A percentile compares a stretch with the other conserved stretches of the same genome.
Conservation (phyloP, 2,329 filamentous ascomycete genomes). For the Ceratocystis variospora region DNA sequence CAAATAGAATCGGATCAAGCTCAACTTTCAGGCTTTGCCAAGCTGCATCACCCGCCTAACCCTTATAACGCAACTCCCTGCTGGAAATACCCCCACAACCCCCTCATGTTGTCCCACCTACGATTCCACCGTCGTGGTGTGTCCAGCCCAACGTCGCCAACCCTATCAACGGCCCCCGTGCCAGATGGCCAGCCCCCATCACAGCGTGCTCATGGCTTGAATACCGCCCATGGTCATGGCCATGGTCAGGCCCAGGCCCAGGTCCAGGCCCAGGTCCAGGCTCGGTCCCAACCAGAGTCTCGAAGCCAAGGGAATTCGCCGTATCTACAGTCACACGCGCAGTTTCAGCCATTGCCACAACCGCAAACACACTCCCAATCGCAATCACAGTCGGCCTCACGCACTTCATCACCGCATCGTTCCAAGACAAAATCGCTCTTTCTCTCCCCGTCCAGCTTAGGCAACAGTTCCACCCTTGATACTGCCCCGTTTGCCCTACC, state of each 20-base stretch:
- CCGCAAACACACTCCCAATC: not conserved
- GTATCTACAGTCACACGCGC: conserved; percentile 11
- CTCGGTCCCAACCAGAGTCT: not conserved
- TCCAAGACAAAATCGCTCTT: conserved; percentile 18
- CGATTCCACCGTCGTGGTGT: conserved; percentile 45
- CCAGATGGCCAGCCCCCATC: conserved; percentile 10
- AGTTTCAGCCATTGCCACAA: conserved; percentile 4
- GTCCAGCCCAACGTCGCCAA: conserved; percentile 42
- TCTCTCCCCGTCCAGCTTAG: conserved; percentile 20
- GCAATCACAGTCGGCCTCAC: not conserved
- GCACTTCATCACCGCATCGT: conserved; percentile 13
- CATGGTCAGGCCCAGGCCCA: conserved; percentile 22
- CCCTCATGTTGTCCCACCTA: conserved; percentile 40
- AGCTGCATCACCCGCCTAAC: not conserved
- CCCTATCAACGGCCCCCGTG: conserved; percentile 25
- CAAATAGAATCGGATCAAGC: not conserved
- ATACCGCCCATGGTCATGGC: conserved; percentile 27
- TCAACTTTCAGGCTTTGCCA: not conserved
- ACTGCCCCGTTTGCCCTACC: conserved; percentile 20
- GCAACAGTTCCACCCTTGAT: conserved; percentile 21
- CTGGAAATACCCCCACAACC: not conserved
- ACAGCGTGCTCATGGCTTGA: not conserved
- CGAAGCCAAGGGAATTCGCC: conserved; percentile 4
- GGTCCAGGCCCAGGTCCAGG: not conserved
- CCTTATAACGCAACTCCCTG: not conserved